Evolutionary conservation across 768 basidiomycete species (phyloP).

Genomic region (Aureoboletus auriporus): DNA sequence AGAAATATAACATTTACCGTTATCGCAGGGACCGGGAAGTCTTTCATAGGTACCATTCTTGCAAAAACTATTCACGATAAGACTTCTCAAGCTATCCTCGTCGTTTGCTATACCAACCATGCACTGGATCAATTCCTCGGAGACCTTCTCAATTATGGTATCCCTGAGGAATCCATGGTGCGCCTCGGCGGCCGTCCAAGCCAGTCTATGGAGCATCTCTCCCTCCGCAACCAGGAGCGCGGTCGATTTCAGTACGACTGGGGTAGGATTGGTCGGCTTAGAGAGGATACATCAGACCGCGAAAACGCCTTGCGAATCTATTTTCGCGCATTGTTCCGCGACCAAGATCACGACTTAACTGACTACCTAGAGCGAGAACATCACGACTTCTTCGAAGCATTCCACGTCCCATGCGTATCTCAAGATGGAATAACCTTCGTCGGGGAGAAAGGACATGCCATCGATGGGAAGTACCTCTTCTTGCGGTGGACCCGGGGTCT

Average conservation of each 20-base stretch:
- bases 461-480: slow-evolving; percentile 42
- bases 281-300: slow-evolving; percentile 33
- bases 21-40: slow-evolving; percentile 62
- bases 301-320: slow-evolving; percentile 17
- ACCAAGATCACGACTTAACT: slow-evolving; percentile 31
- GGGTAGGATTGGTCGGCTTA: slow-evolving; percentile 16
- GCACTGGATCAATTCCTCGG: slow-evolving; percentile 67
- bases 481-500: slow-evolving; percentile 41
- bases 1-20: neutral
- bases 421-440: slow-evolving; percentile 45
- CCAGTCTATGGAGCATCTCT: slow-evolving; percentile 39
- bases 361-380: slow-evolving; percentile 45
- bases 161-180: slow-evolving; percentile 47
- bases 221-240: slow-evolving; percentile 28
- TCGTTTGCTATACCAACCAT: slow-evolving; percentile 72
- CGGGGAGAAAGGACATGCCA: slow-evolving; percentile 36
- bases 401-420: slow-evolving; percentile 34
- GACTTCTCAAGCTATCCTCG: slow-evolving; percentile 47
- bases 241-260: neutral
- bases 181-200: slow-evolving; percentile 57
- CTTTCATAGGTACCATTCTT: slow-evolving; percentile 62
- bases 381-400: slow-evolving; percentile 38
- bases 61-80: slow-evolving; percentile 53
- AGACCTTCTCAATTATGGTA: slow-evolving; percentile 54
- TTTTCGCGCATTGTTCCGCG: slow-evolving; percentile 13